Evolutionary conservation across 2,329 filamentous ascomycete species (phyloP).

Genomic region (Tolypocladium amazonense): DNA sequence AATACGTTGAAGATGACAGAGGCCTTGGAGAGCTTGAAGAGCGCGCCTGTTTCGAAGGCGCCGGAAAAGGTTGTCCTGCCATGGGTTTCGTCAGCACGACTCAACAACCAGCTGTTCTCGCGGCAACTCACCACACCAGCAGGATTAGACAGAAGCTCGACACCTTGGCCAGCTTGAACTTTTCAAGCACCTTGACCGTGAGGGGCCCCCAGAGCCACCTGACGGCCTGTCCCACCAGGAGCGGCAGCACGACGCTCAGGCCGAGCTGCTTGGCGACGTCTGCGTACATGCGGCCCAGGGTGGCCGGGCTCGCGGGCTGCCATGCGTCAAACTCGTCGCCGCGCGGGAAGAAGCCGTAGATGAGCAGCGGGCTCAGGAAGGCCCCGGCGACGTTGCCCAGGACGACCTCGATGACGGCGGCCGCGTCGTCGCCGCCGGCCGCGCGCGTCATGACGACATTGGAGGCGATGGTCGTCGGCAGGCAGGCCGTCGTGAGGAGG

Average conservation of each 20-base stretch:
- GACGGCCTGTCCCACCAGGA: constrained; percentile 50
- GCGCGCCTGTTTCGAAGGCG: constrained; percentile 52
- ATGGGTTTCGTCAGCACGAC: background rate
- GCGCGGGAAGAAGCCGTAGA: constrained; percentile 48
- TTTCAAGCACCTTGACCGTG: constrained; percentile 42
- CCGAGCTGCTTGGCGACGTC: constrained; percentile 59
- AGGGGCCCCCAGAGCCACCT: constrained; percentile 38
- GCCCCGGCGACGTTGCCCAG: constrained; percentile 60
- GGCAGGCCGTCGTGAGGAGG: constrained; percentile 55
- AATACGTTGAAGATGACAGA: constrained; percentile 59
- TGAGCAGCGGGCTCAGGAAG: constrained; percentile 54
- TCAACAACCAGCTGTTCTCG: background rate
- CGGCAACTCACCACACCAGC: constrained; percentile 33
- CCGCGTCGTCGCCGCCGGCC: constrained; percentile 56
- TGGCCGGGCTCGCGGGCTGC: constrained; percentile 38
- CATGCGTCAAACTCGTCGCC: constrained; percentile 44
- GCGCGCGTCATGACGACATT: constrained; percentile 66
- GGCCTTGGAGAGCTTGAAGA: constrained; percentile 44
- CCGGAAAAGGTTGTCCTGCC: constrained; percentile 58
- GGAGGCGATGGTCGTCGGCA: constrained; percentile 62
- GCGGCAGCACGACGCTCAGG: constrained; percentile 53
- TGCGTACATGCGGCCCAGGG: constrained; percentile 51
- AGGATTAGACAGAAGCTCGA: constrained; percentile 36
- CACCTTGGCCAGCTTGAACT: constrained; percentile 39
- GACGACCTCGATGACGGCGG: constrained; percentile 57